Base-by-base conservation (phyloP, 495 filamentous ascomycete species). In the Evernia prunastri region DNA sequence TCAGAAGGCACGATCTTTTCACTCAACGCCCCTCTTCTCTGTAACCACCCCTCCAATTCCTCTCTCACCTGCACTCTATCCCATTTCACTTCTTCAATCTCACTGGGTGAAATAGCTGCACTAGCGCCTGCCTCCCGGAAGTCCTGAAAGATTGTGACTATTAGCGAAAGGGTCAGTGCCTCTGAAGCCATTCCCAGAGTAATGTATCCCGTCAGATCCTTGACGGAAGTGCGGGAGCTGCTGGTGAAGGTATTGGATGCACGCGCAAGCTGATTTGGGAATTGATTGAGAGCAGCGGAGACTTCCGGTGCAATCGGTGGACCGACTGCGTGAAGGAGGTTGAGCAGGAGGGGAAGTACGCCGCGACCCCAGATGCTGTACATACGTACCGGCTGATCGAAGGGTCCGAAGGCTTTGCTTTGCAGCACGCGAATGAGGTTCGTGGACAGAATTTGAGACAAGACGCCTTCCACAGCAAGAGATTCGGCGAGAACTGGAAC, bases 341-440 rank as follows among this genome's bases (percentile, higher is more conserved):
- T 97, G 40, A 98, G 81, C n/a, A 92, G 85, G 15, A 98, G 74
- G 0, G 94, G 93, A 1, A 98, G 80, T 63, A 98, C 81, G 4
- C 91, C 93, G 49, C 87, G 86, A 13, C 85, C 84, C 94, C 94
- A 98, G 71, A 97, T 93, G 35, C 81, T 77, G 76, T 94, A 92
- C 68, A 86, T 66, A 20, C 83, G 74, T 0, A 79, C 77, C 8
- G 81, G 74, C 12, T 78, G 69, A 64, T 87, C 81, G 68, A 88
- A 90, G 0, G 91, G 90, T 3, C 85, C 84, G 60, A 92, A 88
- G 58, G 82, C 81, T 57, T 86, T 86, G 36, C 80, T 73, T 49
- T 87, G 84, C 1, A 84, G 82, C 69, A 95, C 84, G 71, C 86
- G 82, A 12, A 87, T 83, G 5, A 96, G 75, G 51, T 84, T 89